Evolutionary conservation across 768 basidiomycete species (phyloP).

Genomic region (Pluteus cervinus): DNA sequence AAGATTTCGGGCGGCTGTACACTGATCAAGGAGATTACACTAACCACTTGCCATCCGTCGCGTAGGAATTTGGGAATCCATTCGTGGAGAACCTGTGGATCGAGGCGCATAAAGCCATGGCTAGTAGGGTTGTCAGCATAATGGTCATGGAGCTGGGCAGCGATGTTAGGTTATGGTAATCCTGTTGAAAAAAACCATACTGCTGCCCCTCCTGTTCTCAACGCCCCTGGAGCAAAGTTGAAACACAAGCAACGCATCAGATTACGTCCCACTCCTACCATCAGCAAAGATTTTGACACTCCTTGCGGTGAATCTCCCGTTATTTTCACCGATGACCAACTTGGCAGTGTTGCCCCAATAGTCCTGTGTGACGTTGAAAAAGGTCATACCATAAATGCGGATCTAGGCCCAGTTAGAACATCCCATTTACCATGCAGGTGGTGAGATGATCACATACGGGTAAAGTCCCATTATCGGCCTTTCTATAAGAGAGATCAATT

Average conservation of each 20-base stretch:
- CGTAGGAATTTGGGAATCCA: conserved; percentile 65
- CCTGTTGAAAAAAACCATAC: conserved; percentile 29
- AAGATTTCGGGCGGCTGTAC: conserved; percentile 1
- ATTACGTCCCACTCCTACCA: conserved; percentile 30
- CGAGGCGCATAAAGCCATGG: conserved; percentile 72
- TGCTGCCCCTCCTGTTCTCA: conserved; percentile 88
- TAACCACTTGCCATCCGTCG: conserved; percentile 89
- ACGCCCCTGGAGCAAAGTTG: conserved; percentile 50
- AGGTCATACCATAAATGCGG: conserved; percentile 74
- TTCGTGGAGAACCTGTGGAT: conserved; percentile 51
- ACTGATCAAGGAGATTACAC: conserved; percentile 18
- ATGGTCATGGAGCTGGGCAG: conserved; percentile 63
- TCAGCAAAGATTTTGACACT: conserved; percentile 79
- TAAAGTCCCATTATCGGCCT: conserved; percentile 50
- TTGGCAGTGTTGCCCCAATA: conserved; percentile 70
- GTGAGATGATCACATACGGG: conserved; percentile 38
- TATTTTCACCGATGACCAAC: conserved; percentile 49
- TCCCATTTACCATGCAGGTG: not conserved
- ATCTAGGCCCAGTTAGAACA: conserved; percentile 33
- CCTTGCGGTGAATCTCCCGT: conserved; percentile 61
- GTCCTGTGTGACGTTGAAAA: conserved; percentile 55
- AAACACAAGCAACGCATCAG: conserved; percentile 1
- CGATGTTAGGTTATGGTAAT: not conserved
- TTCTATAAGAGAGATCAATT: conserved; percentile 32
- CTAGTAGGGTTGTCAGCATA: conserved; percentile 76